Conservation (phyloP, 148 eudicot genomes). For the Silene latifolia region DNA sequence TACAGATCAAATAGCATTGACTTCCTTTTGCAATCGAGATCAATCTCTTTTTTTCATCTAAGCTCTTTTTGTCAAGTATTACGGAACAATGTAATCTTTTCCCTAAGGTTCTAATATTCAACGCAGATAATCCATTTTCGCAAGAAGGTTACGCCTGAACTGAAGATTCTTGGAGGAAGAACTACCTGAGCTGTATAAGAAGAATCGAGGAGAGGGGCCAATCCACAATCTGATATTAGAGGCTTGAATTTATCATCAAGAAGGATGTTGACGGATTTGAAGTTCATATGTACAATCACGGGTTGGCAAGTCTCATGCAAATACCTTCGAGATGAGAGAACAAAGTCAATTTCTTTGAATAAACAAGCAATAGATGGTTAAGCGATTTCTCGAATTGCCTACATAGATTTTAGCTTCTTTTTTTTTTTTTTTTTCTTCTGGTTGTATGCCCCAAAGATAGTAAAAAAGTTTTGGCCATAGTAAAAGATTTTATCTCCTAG, state of each 20-base stretch:
- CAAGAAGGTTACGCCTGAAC: background rate
- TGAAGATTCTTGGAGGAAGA: background rate
- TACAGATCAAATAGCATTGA: too few relatives aligned
- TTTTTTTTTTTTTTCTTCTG: too few relatives aligned
- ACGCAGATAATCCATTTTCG: background rate
- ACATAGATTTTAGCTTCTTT: too few relatives aligned
- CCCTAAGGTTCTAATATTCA: background rate
- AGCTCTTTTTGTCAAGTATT: too few relatives aligned
- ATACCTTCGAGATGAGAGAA: slow-evolving; percentile 47
- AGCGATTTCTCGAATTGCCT: too few relatives aligned
- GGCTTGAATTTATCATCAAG: slow-evolving; percentile 66
- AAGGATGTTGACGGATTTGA: slow-evolving; percentile 78
- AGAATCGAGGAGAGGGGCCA: slow-evolving; percentile 54
- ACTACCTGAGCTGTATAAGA: slow-evolving; percentile 53
- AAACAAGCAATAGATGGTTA: background rate
- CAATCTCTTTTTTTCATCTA: too few relatives aligned
- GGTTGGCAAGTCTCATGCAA: slow-evolving; percentile 84
- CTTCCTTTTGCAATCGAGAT: too few relatives aligned
- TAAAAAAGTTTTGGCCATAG: too few relatives aligned
- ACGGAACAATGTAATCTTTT: too few relatives aligned
- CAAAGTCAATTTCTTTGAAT: background rate
- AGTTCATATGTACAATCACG: slow-evolving; percentile 72
- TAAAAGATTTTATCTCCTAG: too few relatives aligned
- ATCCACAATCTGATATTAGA: slow-evolving; percentile 84
- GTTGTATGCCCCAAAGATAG: too few relatives aligned